phyloP scores from a whole-genome alignment of 2,329 filamentous ascomycete species.

The Colletotrichum euphorbiae region DNA sequence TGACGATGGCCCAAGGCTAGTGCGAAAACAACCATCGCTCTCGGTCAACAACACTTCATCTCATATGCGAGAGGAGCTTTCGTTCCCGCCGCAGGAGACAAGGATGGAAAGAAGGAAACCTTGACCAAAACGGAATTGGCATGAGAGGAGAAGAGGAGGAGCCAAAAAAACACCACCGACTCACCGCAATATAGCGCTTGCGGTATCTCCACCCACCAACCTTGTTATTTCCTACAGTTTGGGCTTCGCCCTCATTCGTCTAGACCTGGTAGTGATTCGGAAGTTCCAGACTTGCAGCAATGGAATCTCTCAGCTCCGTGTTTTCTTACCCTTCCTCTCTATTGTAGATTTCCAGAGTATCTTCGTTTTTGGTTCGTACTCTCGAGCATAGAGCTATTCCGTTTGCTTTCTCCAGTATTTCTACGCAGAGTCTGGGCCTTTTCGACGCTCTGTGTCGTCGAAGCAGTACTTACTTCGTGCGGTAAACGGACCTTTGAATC shows the following conservation, averaged over 20 bases:
- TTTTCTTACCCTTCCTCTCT: conserved; percentile 14
- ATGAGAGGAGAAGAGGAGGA: neutral
- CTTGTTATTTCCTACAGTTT: conserved; percentile 8
- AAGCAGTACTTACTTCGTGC: neutral
- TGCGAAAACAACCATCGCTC: conserved; percentile 22
- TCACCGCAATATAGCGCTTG: conserved; percentile 23
- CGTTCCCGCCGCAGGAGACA: neutral
- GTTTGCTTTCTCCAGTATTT: neutral
- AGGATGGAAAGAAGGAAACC: conserved; percentile 9
- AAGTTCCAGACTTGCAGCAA: conserved; percentile 29
- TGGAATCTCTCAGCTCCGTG: conserved; percentile 10
- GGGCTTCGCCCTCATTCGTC: conserved; percentile 19
- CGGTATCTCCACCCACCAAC: conserved; percentile 14
- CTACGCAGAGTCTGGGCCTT: conserved; percentile 5
- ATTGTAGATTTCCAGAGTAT: neutral
- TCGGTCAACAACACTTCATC: conserved; percentile 27
- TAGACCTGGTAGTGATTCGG: conserved; percentile 21
- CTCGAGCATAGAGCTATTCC: neutral
- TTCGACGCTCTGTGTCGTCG: conserved; percentile 10
- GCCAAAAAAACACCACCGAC: conserved; percentile 22
- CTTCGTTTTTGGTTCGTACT: neutral
- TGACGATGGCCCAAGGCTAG: conserved; percentile 24
- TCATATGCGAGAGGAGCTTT: conserved; percentile 24
- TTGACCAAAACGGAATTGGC: neutral
- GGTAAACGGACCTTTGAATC: conserved; percentile 2